A percentile compares a stretch with the other conserved stretches of the same genome.
Evolutionary conservation across 768 basidiomycete genomes (phyloP).

Genomic region (Lactifluus subvellereus): DNA sequence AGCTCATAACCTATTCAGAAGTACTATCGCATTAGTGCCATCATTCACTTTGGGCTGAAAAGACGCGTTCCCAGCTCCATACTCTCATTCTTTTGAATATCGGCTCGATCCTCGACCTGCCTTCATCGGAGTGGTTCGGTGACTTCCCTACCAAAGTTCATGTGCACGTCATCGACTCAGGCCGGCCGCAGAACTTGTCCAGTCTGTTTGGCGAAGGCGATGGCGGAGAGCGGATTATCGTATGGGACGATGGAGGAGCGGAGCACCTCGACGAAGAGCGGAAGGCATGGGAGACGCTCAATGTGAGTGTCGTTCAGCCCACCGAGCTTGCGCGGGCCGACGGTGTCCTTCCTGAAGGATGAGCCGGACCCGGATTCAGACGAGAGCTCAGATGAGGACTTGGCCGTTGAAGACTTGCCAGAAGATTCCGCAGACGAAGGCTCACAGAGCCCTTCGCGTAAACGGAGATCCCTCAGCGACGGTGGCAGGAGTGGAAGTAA

Average conservation of each 20-base stretch:
- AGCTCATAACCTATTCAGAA: slow-evolving; percentile 61
- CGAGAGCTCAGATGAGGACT: slow-evolving; percentile 45
- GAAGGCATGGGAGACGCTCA: slow-evolving; percentile 78
- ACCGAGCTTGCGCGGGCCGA: neutral
- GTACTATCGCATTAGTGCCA: slow-evolving; percentile 36
- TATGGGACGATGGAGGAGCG: slow-evolving; percentile 91
- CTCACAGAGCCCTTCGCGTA: slow-evolving; percentile 42
- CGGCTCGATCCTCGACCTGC: slow-evolving; percentile 82
- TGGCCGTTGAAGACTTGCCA: slow-evolving; percentile 35
- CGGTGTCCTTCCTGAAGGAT: slow-evolving; percentile 42
- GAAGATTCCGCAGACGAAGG: slow-evolving; percentile 41
- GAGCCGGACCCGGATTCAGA: slow-evolving; percentile 73
- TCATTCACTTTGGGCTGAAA: neutral
- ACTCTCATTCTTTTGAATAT: slow-evolving; percentile 90
- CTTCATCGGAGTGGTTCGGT: slow-evolving; percentile 70
- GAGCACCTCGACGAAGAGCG: slow-evolving; percentile 63
- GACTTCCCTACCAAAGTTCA: slow-evolving; percentile 55
- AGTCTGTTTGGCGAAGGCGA: slow-evolving; percentile 75
- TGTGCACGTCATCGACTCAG: slow-evolving; percentile 93
- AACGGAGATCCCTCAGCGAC: slow-evolving; percentile 40
- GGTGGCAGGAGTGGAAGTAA: slow-evolving; percentile 18
- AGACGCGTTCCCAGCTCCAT: slow-evolving; percentile 51
- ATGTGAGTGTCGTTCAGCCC: slow-evolving; percentile 42
- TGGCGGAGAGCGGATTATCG: slow-evolving; percentile 64
- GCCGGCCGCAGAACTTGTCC: slow-evolving; percentile 81